A percentile compares a stretch with the other conserved stretches of the same genome.
phyloP scores from a whole-genome alignment of 148 eudicot species.

The Polygonum aviculare region DNA sequence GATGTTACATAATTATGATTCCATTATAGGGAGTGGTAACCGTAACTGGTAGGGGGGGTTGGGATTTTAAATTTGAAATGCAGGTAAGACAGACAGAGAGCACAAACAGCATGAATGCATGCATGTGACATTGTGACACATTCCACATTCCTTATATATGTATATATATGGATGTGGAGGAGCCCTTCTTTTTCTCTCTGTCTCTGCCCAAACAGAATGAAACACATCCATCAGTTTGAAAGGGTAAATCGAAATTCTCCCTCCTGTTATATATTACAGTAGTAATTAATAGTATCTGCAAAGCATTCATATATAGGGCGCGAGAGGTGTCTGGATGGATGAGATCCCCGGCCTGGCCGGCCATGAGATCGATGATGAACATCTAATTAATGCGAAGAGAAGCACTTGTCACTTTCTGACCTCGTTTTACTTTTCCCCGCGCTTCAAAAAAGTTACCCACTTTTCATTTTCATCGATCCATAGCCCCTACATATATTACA shows the following conservation, averaged over 20 bases:
- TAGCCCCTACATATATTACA: neutral
- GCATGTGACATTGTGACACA: neutral
- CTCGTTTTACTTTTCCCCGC: neutral
- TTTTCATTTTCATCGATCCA: neutral
- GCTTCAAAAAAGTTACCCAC: neutral
- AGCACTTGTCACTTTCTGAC: conserved; percentile 8
- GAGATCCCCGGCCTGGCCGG: too few species aligned
- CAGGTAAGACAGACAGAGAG: neutral
- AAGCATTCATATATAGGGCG: neutral
- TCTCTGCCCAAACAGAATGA: neutral
- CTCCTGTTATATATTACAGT: neutral
- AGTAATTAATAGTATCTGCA: neutral
- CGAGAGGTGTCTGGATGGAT: too few species aligned
- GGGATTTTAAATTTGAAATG: neutral
- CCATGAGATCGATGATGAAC: too few species aligned
- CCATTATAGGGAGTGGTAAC: too few species aligned
- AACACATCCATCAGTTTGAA: neutral
- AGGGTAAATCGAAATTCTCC: neutral
- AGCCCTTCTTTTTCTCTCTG: neutral
- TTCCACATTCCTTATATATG: neutral
- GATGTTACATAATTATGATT: neutral
- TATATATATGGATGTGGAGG: too few species aligned
- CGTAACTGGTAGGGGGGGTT: neutral
- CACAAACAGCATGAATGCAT: neutral
- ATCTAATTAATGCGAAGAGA: too few species aligned